These are phyloP conservation scores for Pseudonitzschia multistriata DNA, from an alignment of 108 stramenopile species.

Conservation along the genomic window DNA sequence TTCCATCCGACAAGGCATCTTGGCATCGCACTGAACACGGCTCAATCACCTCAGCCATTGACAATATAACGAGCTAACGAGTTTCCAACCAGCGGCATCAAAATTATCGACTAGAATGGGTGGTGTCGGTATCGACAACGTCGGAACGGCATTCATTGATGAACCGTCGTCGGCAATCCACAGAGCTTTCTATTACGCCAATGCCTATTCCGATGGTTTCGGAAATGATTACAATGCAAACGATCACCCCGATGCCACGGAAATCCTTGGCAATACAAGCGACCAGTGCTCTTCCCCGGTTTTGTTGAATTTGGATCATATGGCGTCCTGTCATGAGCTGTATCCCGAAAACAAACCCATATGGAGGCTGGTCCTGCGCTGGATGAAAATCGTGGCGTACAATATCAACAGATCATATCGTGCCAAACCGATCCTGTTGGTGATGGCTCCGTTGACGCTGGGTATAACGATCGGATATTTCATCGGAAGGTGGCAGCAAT, in stretches of 20 bases:
- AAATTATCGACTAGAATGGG: background rate
- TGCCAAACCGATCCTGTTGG: slow-evolving; percentile 51
- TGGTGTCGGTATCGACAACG: background rate
- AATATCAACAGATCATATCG: slow-evolving; percentile 52
- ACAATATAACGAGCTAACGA: no score
- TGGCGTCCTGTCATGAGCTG: background rate
- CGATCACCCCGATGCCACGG: background rate
- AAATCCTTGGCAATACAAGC: slow-evolving; percentile 7
- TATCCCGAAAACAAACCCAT: slow-evolving; percentile 28
- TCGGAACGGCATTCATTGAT: background rate
- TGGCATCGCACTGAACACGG: no score
- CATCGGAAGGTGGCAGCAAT: slow-evolving; percentile 34
- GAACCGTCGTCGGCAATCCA: background rate
- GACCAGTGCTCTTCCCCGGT: slow-evolving; percentile 11
- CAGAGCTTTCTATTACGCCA: background rate
- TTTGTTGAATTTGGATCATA: background rate
- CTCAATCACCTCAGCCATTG: no score
- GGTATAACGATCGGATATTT: slow-evolving; percentile 53
- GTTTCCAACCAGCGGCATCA: background rate
- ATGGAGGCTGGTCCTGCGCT: slow-evolving; percentile 42
- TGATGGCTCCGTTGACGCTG: slow-evolving; percentile 47
- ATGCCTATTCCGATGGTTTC: background rate
- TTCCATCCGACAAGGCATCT: no score
- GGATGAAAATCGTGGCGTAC: slow-evolving; percentile 53
- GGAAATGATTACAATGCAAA: background rate